phyloP scores from a whole-genome alignment of 495 filamentous ascomycete species.

The Neurospora sp. region DNA sequence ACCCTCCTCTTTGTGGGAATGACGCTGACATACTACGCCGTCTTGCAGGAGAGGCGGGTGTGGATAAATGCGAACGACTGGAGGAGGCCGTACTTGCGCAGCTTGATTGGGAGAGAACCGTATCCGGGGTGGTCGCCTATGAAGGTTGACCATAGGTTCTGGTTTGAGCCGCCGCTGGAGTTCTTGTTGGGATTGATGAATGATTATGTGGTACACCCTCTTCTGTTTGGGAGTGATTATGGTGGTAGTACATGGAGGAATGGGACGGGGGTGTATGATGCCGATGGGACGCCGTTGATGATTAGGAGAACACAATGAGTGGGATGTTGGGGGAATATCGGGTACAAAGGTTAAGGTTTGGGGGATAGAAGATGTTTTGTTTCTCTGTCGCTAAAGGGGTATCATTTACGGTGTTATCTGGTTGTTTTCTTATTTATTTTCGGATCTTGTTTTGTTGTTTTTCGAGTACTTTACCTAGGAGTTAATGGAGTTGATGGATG shows the following conservation, averaged over 20 bases:
- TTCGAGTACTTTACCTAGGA: neutral
- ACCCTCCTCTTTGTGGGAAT: neutral
- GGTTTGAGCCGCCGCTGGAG: neutral
- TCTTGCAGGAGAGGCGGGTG: conserved; percentile 9
- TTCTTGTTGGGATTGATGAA: neutral
- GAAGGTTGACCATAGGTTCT: conserved; percentile 7
- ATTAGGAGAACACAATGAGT: neutral
- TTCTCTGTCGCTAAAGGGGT: neutral
- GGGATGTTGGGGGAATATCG: neutral
- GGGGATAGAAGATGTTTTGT: neutral
- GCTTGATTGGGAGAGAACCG: conserved; percentile 1
- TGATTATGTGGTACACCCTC: neutral
- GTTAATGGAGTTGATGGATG: neutral
- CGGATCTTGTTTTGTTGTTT: neutral
- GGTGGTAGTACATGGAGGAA: neutral
- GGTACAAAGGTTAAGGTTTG: neutral
- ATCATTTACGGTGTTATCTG: neutral
- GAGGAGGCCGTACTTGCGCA: conserved; percentile 7
- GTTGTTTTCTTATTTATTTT: neutral
- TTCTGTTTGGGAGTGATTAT: neutral
- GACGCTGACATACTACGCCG: conserved; percentile 7
- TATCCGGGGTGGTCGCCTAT: conserved; percentile 8
- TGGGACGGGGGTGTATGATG: neutral
- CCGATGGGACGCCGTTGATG: neutral
- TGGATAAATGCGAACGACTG: conserved; percentile 12